A percentile compares a stretch with the other conserved stretches of the same genome.
Conservation (phyloP, 305 asterid species). For the Solanum hybrid region DNA sequence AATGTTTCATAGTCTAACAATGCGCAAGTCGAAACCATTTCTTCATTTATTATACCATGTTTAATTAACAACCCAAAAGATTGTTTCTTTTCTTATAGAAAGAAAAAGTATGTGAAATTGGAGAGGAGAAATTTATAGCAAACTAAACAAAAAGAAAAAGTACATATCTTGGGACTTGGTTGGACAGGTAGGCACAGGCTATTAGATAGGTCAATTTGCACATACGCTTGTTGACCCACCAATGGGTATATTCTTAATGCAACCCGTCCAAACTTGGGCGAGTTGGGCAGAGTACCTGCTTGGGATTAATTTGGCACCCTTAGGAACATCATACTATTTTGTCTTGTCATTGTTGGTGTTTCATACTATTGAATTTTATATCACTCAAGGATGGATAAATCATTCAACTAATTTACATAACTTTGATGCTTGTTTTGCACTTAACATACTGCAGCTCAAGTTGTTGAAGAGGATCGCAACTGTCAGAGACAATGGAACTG, state of each 20-base stretch:
- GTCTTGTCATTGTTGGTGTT: not conserved
- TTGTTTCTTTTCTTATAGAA: not conserved
- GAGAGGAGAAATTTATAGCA: not conserved
- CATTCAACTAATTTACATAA: not conserved
- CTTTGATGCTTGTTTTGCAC: conserved; percentile 29
- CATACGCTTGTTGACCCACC: not conserved
- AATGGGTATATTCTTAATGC: not conserved
- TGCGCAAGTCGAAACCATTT: not conserved
- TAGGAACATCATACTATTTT: not conserved
- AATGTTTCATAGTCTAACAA: not conserved
- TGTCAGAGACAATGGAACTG: conserved; percentile 83
- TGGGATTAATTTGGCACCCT: not conserved
- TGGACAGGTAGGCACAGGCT: not conserved
- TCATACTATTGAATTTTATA: not conserved
- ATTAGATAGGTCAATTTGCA: not conserved
- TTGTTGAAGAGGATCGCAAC: conserved; percentile 91
- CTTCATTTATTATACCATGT: not conserved
- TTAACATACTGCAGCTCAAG: conserved; percentile 76
- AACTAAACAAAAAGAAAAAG: not conserved
- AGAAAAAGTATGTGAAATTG: not conserved
- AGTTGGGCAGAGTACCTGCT: not conserved
- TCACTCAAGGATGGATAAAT: not conserved
- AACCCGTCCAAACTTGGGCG: not conserved
- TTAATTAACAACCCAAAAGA: not conserved
- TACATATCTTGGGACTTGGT: not conserved